phyloP scores from a whole-genome alignment of 1,284 basidiomycete genomes.

The Cutaneotrichosporon mucoides region DNA sequence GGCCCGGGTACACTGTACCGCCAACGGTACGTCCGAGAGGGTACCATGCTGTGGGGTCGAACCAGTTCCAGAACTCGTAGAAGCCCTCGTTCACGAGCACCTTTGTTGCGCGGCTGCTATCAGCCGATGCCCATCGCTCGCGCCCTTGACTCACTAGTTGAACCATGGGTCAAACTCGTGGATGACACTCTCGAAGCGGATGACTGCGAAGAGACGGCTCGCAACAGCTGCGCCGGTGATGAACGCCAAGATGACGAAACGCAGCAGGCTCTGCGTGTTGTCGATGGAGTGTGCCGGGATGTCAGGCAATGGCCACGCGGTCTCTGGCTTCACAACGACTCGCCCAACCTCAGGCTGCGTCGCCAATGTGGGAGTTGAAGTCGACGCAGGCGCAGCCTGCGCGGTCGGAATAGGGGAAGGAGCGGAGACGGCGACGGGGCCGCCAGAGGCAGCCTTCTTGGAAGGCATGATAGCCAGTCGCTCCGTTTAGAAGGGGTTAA shows the following conservation, averaged over 20 bases:
- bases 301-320: conserved; percentile 46
- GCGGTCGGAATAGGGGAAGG: not conserved
- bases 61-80: conserved; percentile 99
- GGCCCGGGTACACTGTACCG: conserved; percentile 94
- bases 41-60: conserved; percentile 99
- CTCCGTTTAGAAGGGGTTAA: not conserved
- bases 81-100: conserved; percentile 88
- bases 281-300: conserved; percentile 60
- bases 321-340: conserved; percentile 7
- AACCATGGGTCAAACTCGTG: conserved; percentile 70
- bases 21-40: conserved; percentile 97
- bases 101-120: conserved; percentile 73
- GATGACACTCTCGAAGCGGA: conserved; percentile 98
- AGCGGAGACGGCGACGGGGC: not conserved
- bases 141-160: conserved; percentile 13
- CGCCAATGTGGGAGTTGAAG: too few relatives aligned
- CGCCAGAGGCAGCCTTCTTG: conserved; percentile 4
- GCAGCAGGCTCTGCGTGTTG: conserved; percentile 77
- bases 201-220: conserved; percentile 92
- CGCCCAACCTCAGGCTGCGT: not conserved
- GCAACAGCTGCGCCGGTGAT: conserved; percentile 92
- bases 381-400: not conserved
- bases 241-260: conserved; percentile 77
- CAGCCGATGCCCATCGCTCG: not conserved
- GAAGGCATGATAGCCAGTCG: not conserved